These are phyloP conservation scores for Neospora caninum DNA, from an alignment of 169 alveolate genomes.

Conservation along the genomic window DNA sequence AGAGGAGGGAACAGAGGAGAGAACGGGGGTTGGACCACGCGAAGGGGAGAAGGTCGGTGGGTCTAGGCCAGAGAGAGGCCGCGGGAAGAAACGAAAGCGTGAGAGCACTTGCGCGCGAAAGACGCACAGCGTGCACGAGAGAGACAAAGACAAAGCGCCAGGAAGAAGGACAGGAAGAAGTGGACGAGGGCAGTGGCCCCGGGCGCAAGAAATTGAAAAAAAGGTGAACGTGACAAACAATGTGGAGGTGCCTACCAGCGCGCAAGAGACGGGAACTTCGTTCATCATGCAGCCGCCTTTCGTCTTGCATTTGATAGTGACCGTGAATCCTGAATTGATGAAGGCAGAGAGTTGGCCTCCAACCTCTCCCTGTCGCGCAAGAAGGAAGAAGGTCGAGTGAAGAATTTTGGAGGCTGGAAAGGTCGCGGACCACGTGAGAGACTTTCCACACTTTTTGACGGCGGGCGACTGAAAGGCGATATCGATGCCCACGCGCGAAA, in stretches of 20 bases:
- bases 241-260: neutral
- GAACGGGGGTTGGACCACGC: no score
- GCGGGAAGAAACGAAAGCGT: no score
- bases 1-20: no score
- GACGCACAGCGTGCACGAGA: no score
- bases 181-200: neutral
- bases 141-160: no score
- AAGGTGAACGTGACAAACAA: neutral
- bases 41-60: no score
- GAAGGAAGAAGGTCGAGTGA: neutral
- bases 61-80: no score
- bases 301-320: neutral
- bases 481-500: neutral
- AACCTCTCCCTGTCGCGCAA: neutral
- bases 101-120: no score
- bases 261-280: neutral
- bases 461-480: neutral
- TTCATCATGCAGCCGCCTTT: constrained; percentile 30
- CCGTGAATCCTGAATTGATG: neutral
- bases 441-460: neutral
- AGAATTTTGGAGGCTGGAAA: neutral
- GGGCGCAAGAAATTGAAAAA: neutral
- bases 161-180: neutral
- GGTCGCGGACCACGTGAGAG: neutral
- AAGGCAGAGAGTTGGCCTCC: constrained; percentile 2